Evolutionary conservation across 306 rosid species (phyloP).

Genomic region (Bauhinia variegata): DNA sequence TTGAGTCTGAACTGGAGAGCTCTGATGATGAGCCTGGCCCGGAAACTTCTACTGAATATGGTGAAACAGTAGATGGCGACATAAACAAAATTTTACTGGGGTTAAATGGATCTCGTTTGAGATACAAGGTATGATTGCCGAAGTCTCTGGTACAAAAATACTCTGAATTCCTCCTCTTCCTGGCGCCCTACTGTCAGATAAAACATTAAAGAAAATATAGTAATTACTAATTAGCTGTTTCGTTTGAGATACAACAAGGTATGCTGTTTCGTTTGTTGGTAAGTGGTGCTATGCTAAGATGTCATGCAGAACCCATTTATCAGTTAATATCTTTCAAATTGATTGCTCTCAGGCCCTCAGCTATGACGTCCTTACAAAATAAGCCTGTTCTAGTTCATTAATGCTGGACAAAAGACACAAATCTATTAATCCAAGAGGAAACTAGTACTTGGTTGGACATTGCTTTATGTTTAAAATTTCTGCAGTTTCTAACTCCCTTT

Average conservation of each 20-base stretch:
- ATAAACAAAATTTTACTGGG: constrained; percentile 60
- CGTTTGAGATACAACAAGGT: too few species aligned
- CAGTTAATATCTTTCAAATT: constrained; percentile 8
- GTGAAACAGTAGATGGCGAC: constrained; percentile 50
- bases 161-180: constrained; percentile 8
- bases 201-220: constrained; percentile 23
- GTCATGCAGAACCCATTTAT: not conserved
- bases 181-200: constrained; percentile 3
- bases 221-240: constrained; percentile 6
- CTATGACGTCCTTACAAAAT: not conserved
- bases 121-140: constrained; percentile 64
- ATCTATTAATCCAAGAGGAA: constrained; percentile 5
- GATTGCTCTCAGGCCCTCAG: not conserved
- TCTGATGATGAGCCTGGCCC: constrained; percentile 60
- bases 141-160: constrained; percentile 22
- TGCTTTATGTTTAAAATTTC: too few species aligned
- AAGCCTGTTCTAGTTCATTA: not conserved
- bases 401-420: not conserved
- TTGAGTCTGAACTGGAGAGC: constrained; percentile 54
- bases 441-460: not conserved
- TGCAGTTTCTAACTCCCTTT: constrained; percentile 26
- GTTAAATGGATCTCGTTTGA: constrained; percentile 54
- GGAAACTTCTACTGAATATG: constrained; percentile 40
- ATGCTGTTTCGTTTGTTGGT: not conserved
- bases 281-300: not conserved